phyloP scores from a whole-genome alignment of 352 stramenopile genomes.

The Phytophthora palmivora region DNA sequence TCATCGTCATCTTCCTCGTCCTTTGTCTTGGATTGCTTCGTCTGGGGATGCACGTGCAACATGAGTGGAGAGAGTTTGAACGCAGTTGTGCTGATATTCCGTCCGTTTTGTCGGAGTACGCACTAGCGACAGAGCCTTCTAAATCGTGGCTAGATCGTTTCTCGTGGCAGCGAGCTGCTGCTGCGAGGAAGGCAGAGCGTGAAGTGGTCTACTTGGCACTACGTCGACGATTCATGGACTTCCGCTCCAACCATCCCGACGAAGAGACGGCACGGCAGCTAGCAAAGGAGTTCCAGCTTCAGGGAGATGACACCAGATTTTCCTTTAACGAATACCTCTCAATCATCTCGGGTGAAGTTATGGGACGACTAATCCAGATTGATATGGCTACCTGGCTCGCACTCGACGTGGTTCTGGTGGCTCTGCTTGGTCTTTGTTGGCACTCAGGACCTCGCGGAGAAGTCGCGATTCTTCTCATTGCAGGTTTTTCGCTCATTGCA shows the following conservation, averaged over 20 bases:
- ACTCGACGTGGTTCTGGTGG: slow-evolving; percentile 61
- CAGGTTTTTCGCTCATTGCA: slow-evolving; percentile 47
- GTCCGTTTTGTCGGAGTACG: slow-evolving; percentile 65
- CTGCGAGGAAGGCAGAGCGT: slow-evolving; percentile 48
- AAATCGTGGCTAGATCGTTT: slow-evolving; percentile 42
- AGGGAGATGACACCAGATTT: slow-evolving; percentile 54
- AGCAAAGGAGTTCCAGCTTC: slow-evolving; percentile 72
- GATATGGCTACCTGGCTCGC: slow-evolving; percentile 74
- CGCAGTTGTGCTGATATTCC: slow-evolving; percentile 58
- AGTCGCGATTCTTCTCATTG: slow-evolving; percentile 48
- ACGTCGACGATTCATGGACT: slow-evolving; percentile 72
- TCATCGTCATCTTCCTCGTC: slow-evolving; percentile 83
- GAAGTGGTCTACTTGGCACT: slow-evolving; percentile 75
- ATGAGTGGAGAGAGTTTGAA: slow-evolving; percentile 80
- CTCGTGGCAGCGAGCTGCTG: slow-evolving; percentile 36
- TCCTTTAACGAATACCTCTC: slow-evolving; percentile 84
- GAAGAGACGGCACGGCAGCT: slow-evolving; percentile 41
- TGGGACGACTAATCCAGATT: slow-evolving; percentile 77
- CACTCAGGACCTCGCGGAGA: slow-evolving; percentile 42
- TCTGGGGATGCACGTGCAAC: slow-evolving; percentile 69
- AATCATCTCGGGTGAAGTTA: slow-evolving; percentile 80
- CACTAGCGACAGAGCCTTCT: slow-evolving; percentile 57
- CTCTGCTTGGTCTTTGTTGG: slow-evolving; percentile 55
- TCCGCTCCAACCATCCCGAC: slow-evolving; percentile 74
- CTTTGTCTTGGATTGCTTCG: slow-evolving; percentile 67